Percentiles rank a stretch among this genome's conserved stretches.
These are phyloP conservation scores for Porphyrellus cyaneotinctus DNA, from an alignment of 768 basidiomycete species.

Conservation along the genomic window DNA sequence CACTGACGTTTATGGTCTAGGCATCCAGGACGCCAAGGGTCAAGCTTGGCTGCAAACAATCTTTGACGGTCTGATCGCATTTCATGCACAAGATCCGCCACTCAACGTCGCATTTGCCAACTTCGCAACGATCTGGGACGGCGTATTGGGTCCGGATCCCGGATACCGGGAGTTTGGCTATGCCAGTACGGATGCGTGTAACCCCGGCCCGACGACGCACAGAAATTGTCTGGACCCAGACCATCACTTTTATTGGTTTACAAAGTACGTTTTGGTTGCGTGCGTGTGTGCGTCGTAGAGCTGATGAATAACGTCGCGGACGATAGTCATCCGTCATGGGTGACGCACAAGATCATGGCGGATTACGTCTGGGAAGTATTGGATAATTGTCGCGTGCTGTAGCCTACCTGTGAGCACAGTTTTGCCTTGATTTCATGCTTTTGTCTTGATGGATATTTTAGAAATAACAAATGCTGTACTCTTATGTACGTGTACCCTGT, in stretches of 20 bases:
- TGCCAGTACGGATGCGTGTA: slow-evolving; percentile 37
- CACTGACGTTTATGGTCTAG: slow-evolving; percentile 49
- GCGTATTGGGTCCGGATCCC: slow-evolving; percentile 40
- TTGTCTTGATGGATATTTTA: neutral
- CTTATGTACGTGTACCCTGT: too few species aligned
- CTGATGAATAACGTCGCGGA: neutral
- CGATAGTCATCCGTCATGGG: slow-evolving; percentile 46
- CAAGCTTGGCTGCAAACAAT: slow-evolving; percentile 46
- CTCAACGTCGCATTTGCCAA: slow-evolving; percentile 44
- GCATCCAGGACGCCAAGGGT: slow-evolving; percentile 37
- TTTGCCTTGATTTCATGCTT: neutral
- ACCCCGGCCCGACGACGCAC: slow-evolving; percentile 31
- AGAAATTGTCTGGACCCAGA: slow-evolving; percentile 40
- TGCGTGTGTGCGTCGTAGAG: neutral
- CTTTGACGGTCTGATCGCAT: slow-evolving; percentile 38
- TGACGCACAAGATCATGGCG: slow-evolving; percentile 50
- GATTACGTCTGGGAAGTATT: slow-evolving; percentile 45
- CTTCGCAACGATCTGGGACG: slow-evolving; percentile 49
- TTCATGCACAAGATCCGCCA: slow-evolving; percentile 29
- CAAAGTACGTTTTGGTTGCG: slow-evolving; percentile 34
- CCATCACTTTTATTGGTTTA: slow-evolving; percentile 52
- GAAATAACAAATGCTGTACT: too few species aligned
- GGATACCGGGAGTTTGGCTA: slow-evolving; percentile 50
- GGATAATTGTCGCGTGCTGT: slow-evolving; percentile 24
- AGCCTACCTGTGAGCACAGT: neutral